Conservation (phyloP, 2,329 filamentous ascomycete species). For the Dactylellina leptospora region DNA sequence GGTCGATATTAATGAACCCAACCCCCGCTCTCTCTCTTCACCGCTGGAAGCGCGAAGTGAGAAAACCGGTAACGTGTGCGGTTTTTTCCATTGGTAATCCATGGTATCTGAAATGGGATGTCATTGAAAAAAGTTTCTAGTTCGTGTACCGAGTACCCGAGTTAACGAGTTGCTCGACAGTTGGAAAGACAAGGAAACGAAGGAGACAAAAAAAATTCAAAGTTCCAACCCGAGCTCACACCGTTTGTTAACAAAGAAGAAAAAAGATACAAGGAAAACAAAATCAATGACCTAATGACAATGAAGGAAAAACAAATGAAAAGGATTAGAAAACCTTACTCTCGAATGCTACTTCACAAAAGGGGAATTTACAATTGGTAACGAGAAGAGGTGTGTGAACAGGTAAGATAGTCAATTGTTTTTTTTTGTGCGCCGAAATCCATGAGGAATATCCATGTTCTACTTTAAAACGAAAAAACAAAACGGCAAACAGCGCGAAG, state of each 20-base stretch:
- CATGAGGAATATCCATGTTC: slow-evolving; percentile 51
- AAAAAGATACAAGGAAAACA: background rate
- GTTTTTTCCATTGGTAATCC: background rate
- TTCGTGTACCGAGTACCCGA: slow-evolving; percentile 24
- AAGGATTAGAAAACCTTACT: background rate
- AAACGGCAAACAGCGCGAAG: slow-evolving; percentile 10
- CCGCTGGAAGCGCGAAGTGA: no score
- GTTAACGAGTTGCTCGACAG: slow-evolving; percentile 18
- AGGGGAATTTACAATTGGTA: background rate
- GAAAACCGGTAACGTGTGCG: no score
- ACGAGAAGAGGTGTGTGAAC: background rate
- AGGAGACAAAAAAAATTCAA: background rate
- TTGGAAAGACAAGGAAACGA: background rate
- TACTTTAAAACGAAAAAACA: slow-evolving; percentile 22
- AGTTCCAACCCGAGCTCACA: background rate
- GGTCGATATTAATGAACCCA: background rate
- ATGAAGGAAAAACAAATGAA: background rate
- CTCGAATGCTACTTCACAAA: background rate
- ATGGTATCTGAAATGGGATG: background rate
- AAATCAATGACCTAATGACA: background rate
- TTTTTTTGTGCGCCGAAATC: slow-evolving; percentile 49
- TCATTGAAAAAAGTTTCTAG: background rate
- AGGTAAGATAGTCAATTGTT: slow-evolving; percentile 9
- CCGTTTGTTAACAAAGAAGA: background rate
- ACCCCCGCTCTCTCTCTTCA: no score